Evolutionary conservation across 1,139 yeast species (phyloP).

Genomic region (Protomyces macrosporus): DNA sequence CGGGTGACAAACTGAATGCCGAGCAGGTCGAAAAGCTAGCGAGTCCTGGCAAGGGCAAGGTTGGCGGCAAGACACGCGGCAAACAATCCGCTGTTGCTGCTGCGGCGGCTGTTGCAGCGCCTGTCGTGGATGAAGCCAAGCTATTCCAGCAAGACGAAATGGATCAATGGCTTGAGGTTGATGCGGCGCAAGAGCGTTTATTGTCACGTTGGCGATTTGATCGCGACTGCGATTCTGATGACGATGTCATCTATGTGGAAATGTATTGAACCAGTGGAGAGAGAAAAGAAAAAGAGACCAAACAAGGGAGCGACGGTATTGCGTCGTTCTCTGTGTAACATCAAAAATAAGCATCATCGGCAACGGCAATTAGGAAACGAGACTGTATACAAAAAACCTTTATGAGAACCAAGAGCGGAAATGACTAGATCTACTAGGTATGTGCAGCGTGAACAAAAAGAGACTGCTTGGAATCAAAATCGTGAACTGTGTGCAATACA

Average conservation of each 20-base stretch:
- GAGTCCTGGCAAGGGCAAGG: background rate
- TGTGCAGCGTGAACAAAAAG: background rate
- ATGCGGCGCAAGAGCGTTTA: background rate
- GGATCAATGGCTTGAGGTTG: background rate
- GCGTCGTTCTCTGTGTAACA: background rate
- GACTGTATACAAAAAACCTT: background rate
- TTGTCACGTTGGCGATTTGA: conserved; percentile 13
- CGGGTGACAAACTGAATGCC: background rate
- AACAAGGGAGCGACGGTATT: background rate
- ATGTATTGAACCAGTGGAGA: background rate
- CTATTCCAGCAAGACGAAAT: background rate
- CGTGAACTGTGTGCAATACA: too few species aligned
- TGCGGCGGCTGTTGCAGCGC: background rate
- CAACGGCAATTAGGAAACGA: background rate
- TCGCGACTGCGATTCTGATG: conserved; percentile 21
- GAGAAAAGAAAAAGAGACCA: background rate
- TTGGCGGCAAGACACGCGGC: background rate
- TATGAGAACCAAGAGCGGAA: background rate
- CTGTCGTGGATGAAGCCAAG: background rate
- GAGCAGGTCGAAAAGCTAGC: background rate
- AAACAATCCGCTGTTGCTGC: background rate
- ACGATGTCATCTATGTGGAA: conserved; percentile 23
- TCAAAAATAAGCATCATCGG: background rate
- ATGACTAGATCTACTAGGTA: background rate
- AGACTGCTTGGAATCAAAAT: background rate